Evolutionary conservation across 257 asterid species (phyloP), one percentile per base, ranked within the genome.

Genomic region (Hygrophila difformis): DNA sequence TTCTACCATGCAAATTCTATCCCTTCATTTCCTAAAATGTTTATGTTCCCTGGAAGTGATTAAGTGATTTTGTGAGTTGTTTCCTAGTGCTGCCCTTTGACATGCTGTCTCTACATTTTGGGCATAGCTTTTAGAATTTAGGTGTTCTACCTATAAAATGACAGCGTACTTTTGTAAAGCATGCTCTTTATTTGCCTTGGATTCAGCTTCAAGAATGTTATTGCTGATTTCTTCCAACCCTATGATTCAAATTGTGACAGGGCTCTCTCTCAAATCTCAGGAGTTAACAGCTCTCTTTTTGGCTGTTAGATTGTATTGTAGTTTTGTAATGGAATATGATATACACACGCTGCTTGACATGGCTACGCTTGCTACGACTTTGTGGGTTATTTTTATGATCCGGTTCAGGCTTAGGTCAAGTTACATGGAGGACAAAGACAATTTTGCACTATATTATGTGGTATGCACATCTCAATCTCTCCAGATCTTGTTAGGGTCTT

Each of bases 311-410:
- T 67, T 87, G 51, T 87, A 83, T 66, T 83, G 95, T 51, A 83
- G 97, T 67, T 83, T 87, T 53, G 94, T 87, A 49, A 83, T 87
- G 97, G 97, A 87, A 74, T 87, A 83, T 62, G 95, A 87, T 70
- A 87, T 87, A 61, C 95, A 87, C 69, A 87, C 97, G 1, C 40
- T 87, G 59, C 97, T 87, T 63, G 97, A 87, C 66, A 47, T 81
- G 69, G 84, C 93, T 47, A 87, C 97, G 5, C 52, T 87, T 74
- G 97, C 78, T 19, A 76, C 97, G 41, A 87, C 95, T 57, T 47
- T 78, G 76, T 87, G 97, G 97, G 97, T 87, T 76, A 72, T 87
- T 39, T 87, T 83, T 74, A 78, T 62, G 72, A 87, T 87, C 45
- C 82, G 88, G 18, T 81, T 78, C 60, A 83, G 74, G 35, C 75